phyloP scores from a whole-genome alignment of 1,139 yeast species.

The Hansenula anomala region DNA sequence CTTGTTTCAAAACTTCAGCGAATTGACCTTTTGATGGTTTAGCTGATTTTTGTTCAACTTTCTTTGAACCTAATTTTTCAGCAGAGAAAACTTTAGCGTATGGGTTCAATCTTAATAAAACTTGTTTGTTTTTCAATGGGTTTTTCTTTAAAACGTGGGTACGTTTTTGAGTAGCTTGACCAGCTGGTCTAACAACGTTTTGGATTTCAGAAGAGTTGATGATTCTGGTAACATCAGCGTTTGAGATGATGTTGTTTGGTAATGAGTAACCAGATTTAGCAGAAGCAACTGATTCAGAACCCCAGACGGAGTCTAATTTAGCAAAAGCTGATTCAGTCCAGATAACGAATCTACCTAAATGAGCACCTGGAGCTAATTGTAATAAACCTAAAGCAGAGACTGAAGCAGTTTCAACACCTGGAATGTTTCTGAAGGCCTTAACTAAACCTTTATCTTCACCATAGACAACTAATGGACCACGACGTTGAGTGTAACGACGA shows the following conservation, averaged over 20 bases:
- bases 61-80: slow-evolving; percentile 84
- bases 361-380: slow-evolving; percentile 99
- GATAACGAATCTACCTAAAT: slow-evolving; percentile 98
- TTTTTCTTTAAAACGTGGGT: slow-evolving; percentile 96
- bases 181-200: slow-evolving; percentile 96
- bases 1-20: slow-evolving; percentile 60
- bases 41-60: slow-evolving; percentile 61
- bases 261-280: slow-evolving; percentile 87
- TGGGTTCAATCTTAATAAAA: slow-evolving; percentile 97
- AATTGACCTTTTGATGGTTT: slow-evolving; percentile 73
- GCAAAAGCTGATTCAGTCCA: slow-evolving; percentile 99
- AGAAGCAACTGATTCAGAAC: slow-evolving; percentile 82
- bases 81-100: slow-evolving; percentile 97
- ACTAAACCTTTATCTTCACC: slow-evolving; percentile 96
- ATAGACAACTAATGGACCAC: slow-evolving; percentile 99
- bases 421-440: slow-evolving; percentile 98
- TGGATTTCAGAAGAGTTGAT: slow-evolving; percentile 99
- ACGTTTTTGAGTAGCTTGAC: slow-evolving; percentile 91
- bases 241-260: slow-evolving; percentile 91
- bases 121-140: slow-evolving; percentile 99
- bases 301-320: slow-evolving; percentile 96
- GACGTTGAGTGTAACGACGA: slow-evolving; percentile 99
- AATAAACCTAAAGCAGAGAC: slow-evolving; percentile 92
- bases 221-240: slow-evolving; percentile 94
- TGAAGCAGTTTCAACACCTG: slow-evolving; percentile 98